Percentiles rank a stretch among this genome's conserved stretches.
Conservation (phyloP, 495 filamentous ascomycete species). For the Cetradonia linearis region DNA sequence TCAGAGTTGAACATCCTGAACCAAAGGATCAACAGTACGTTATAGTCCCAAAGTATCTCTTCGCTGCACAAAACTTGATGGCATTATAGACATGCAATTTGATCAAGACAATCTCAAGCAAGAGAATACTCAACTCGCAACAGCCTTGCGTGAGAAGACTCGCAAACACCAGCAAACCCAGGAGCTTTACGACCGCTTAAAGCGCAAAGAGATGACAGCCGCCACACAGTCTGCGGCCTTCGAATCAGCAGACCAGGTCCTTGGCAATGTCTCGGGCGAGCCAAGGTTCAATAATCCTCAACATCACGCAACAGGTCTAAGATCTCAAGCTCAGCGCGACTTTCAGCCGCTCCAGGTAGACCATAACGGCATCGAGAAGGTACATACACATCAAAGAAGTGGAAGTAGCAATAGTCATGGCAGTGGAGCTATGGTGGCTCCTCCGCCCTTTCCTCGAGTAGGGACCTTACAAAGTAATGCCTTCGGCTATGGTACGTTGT, state of each 20-base stretch:
- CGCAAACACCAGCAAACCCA: conserved; percentile 67
- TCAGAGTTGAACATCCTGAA: conserved; percentile 61
- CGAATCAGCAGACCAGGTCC: conserved; percentile 48
- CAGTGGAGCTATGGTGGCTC: conserved; percentile 33
- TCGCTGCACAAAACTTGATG: neutral
- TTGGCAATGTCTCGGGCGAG: conserved; percentile 22
- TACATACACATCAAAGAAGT: conserved; percentile 39
- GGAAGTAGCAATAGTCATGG: conserved; percentile 27
- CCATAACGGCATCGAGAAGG: conserved; percentile 34
- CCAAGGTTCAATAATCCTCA: conserved; percentile 16
- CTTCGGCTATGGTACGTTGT: conserved; percentile 9
- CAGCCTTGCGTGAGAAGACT: conserved; percentile 61
- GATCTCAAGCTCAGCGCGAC: conserved; percentile 25
- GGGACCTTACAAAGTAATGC: conserved; percentile 10
- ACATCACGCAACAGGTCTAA: conserved; percentile 19
- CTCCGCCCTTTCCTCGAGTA: conserved; percentile 16
- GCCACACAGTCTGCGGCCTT: conserved; percentile 62
- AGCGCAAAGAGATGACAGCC: conserved; percentile 57
- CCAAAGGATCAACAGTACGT: conserved; percentile 46
- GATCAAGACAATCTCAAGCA: conserved; percentile 57
- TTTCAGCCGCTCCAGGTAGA: conserved; percentile 26
- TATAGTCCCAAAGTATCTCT: neutral
- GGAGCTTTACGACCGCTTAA: conserved; percentile 75
- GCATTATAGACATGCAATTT: conserved; percentile 48
- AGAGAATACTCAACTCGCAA: conserved; percentile 66